Evolutionary conservation across 2,329 filamentous ascomycete species (phyloP), one percentile per base, ranked within the genome.

Genomic region (Hymenoscyphus scutula): DNA sequence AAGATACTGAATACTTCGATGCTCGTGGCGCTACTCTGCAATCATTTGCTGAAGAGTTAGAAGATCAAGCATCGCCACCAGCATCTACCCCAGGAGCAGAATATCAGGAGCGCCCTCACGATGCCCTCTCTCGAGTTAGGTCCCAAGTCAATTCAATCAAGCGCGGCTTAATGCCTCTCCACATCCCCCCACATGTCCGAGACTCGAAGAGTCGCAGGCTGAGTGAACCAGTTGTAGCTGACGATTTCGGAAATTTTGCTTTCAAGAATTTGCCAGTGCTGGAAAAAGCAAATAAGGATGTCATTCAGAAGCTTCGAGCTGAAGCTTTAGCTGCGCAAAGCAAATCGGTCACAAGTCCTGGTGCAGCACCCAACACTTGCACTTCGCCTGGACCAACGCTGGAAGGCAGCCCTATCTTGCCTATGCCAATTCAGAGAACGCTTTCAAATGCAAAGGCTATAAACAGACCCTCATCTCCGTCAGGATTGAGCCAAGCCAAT

Each of bases 1-100:
- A 99, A 75, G 94, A 99, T 72, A 99, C 95, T 0, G 96, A 99
- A 73, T 99, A 99, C 73, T 99, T 99, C 70, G 95, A 99, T 77
- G 79, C 91, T 25, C 86, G 95, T 68, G 95, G 95, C 30, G 95
- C 95, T 17, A 96, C 92, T 1, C 82, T 98, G 68, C 91, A 97
- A 71, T 90, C 91, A 2, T 99, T 99, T 75, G 88, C 90, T 0
- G 92, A 97, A 66, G 95, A 99, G 74, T 89, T 97, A 71, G 94
- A 98, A 74, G 95, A 98, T 70, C 91, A 96, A 72, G 78, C 83
- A 51, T 89, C 92, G 0, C 90, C 92, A 8, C 86, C 89, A n/a
- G 81, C 81, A 1, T 82, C 86, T 1, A 84, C 85, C 0, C 85
- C 90, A 1, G 86, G 86, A 37, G 85, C 86, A 1, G 90, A 97